Base-by-base conservation (phyloP, 176 grass and related monocot genomes). In the Zoysia japonica region DNA sequence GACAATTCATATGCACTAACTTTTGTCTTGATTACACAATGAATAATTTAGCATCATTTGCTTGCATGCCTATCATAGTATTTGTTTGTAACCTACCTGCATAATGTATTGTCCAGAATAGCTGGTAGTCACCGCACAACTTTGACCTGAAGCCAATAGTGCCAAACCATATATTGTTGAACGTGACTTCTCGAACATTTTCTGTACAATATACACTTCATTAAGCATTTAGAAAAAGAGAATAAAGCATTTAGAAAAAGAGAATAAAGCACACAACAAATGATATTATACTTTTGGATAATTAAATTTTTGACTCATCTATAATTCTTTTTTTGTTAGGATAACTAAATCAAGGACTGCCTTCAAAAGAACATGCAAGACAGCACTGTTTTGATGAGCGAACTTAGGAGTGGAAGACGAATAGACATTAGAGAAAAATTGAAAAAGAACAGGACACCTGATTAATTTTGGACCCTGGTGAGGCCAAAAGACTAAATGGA, bases 81-180 rank as follows among this genome's bases (percentile, higher is more conserved):
- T 38, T 47, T 16, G 0, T 38, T 65, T 64, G 8, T 17, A n/a
- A 11, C 3, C 41, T 89, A 97, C 93, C 90, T 93, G 90, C 90
- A 97, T 91, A 66, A 97, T 87, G 59, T 81, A 87, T 80, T 97
- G 93, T 20, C 93, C 93, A 0, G 90, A 80, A 39, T 97, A 97
- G 47, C 84, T 93, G 3, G 90, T 85, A 11, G 89, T 79, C 48
- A 93, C 65, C 10, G 88, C 63, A 38, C 86, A 93, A 71, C 93
- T 93, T 78, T 97, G 93, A 61, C 93, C 93, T 45, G 93, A 93
- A 67, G 90, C 86, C 82, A 97, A 86, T 49, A 97, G 53, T 50
- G 90, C 88, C 16, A 97, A 83, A 14, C 83, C 90, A 11, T 93
- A 97, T 56, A 97, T 52, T 59, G 66, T 47, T 16, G 93, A 91